Base-by-base conservation (phyloP, 2,329 filamentous ascomycete genomes). In the Alternaria arborescens region DNA sequence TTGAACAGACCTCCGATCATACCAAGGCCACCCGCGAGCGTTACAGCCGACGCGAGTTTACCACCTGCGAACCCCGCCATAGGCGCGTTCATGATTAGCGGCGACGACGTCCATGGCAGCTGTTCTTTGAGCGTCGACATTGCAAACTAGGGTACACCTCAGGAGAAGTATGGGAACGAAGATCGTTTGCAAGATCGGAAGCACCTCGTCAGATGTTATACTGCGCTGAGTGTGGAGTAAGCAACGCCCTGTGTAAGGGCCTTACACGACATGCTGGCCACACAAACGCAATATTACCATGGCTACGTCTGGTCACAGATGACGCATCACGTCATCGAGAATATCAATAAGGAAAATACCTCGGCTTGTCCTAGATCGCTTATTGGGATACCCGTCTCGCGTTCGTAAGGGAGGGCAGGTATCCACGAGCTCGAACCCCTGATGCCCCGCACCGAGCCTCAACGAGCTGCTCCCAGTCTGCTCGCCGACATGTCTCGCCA, bases 21-120 rank as follows among this genome's bases (percentile, higher is more conserved):
- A 30, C 82, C 82, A 0, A 83, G 62, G 6, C 81, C 82, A 12
- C 81, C 82, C 11, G 85, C 83, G 55, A 78, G 77, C 1, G 86
- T 87, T n/a, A 92, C 85, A 28, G 87, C 83, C 10, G 87, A 79
- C 5, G 89, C 87, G 2, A 92, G 83, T 0, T 66, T 81, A 66
- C 73, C 84, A 73, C 73, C 84, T 68, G 83, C 81, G 55, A 90
- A 86, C 43, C 87, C 82, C 50, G 88, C 85, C 90, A 93, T 92
- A 0, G 91, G 91, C 1, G 88, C 90, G 36, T 83, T 82, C 52
- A 84, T 79, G 46, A 93, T 84, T 36, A 91, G 77, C 4, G 88
- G 88, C 1, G 76, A 58, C 12, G 77, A 69, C 1, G 80, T 83
- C 87, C 88, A 91, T 60, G 87, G 86, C 65, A 74, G 62, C 5